Percentiles rank a stretch among this genome's conserved stretches.
Conservation (phyloP, 164 flowering plant genomes). For the Liriodendron chinense region DNA sequence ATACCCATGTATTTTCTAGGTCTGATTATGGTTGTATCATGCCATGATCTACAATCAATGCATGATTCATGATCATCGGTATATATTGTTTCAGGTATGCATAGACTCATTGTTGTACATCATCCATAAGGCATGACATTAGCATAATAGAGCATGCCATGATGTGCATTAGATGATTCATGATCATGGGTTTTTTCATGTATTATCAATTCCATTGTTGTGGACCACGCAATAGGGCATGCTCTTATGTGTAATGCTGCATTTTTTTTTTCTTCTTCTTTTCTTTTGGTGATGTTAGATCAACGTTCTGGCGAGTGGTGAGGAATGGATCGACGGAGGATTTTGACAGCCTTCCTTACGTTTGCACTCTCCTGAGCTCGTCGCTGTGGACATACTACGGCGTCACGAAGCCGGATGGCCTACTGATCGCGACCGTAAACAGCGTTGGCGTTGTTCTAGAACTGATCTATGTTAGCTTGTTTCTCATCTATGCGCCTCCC, state of each 20-base stretch:
- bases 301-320: slow-evolving; percentile 48
- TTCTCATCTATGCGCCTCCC: slow-evolving; percentile 54
- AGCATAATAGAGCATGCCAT: too few species aligned
- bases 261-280: neutral
- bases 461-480: slow-evolving; percentile 52
- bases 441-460: slow-evolving; percentile 56
- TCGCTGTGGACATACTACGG: slow-evolving; percentile 76
- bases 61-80: too few species aligned
- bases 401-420: slow-evolving; percentile 58
- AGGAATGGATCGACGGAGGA: slow-evolving; percentile 63
- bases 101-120: too few species aligned
- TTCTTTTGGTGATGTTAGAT: slow-evolving; percentile 11
- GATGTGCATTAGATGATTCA: too few species aligned
- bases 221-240: too few species aligned
- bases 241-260: neutral
- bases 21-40: too few species aligned
- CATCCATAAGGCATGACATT: too few species aligned
- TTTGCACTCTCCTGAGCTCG: slow-evolving; percentile 55
- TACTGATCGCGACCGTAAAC: slow-evolving; percentile 59
- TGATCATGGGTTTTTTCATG: too few species aligned
- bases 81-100: too few species aligned
- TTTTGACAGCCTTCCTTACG: slow-evolving; percentile 61
- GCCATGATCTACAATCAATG: too few species aligned
- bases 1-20: neutral
- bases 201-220: too few species aligned